A percentile compares a stretch with the other conserved stretches of the same genome.
Evolutionary conservation across 495 filamentous ascomycete species (phyloP).

Genomic region (Lineolata rhizophorae): DNA sequence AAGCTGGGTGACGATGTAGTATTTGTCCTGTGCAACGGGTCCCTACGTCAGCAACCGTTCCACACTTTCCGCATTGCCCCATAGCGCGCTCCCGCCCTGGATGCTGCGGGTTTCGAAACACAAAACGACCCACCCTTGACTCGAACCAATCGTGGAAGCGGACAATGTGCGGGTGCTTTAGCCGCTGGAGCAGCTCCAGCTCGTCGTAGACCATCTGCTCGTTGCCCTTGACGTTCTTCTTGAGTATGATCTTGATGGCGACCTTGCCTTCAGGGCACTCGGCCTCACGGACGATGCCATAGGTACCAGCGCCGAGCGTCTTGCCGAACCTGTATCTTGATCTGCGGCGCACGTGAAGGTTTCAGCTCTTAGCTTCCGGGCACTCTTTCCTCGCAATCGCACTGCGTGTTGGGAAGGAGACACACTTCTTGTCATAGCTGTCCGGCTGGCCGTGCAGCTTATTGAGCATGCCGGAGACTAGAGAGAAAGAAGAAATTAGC

Average conservation of each 20-base stretch:
- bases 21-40: conserved; percentile 99
- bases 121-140: conserved; percentile 50
- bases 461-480: conserved; percentile 88
- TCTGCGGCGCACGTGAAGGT: conserved; percentile 21
- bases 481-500: conserved; percentile 1
- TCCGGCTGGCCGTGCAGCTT: conserved; percentile 95
- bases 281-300: conserved; percentile 94
- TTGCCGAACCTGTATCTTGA: conserved; percentile 75
- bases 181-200: conserved; percentile 68
- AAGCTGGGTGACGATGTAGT: conserved; percentile 96
- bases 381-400: too few species aligned
- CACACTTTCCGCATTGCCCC: too few species aligned
- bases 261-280: conserved; percentile 68
- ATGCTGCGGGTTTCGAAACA: too few species aligned
- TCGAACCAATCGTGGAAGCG: conserved; percentile 99
- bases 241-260: conserved; percentile 96
- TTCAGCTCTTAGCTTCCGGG: too few species aligned
- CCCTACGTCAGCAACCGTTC: too few species aligned
- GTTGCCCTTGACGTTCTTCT: conserved; percentile 97
- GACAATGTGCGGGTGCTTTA: conserved; percentile 92
- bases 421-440: conserved; percentile 94
- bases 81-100: conserved; percentile 1
- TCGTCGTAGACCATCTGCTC: conserved; percentile 98
- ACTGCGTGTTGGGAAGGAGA: conserved; percentile 2
- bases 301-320: conserved; percentile 90